Conservation (phyloP, 345 rosid species). For the Microcos paniculata region DNA sequence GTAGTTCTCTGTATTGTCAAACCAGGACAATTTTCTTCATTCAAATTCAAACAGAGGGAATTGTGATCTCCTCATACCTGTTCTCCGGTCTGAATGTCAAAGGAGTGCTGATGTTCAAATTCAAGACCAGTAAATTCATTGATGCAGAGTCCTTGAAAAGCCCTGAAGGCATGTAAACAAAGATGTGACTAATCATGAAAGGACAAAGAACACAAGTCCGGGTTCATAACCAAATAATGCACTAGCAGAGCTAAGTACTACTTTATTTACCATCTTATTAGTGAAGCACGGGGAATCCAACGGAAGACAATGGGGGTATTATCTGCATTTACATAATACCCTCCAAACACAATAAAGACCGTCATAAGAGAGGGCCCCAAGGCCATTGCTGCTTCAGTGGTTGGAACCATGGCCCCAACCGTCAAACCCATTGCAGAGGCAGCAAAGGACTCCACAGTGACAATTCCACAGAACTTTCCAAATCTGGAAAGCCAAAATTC, state of each 20-base stretch:
- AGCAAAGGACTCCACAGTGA: slow-evolving; percentile 90
- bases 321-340: slow-evolving; percentile 83
- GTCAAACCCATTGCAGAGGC: slow-evolving; percentile 99
- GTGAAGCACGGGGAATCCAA: slow-evolving; percentile 89
- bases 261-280: slow-evolving; percentile 76
- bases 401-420: slow-evolving; percentile 97
- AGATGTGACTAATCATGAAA: neutral
- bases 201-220: neutral
- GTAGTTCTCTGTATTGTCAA: neutral
- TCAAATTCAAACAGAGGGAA: neutral
- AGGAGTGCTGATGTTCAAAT: slow-evolving; percentile 76
- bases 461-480: slow-evolving; percentile 89
- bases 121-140: slow-evolving; percentile 84
- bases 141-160: slow-evolving; percentile 95
- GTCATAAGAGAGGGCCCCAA: slow-evolving; percentile 98
- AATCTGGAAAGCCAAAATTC: slow-evolving; percentile 46
- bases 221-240: slow-evolving; percentile 1
- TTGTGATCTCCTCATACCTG: slow-evolving; percentile 55
- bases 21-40: neutral
- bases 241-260: neutral
- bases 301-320: slow-evolving; percentile 88
- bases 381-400: slow-evolving; percentile 98
- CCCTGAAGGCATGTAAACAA: slow-evolving; percentile 56
- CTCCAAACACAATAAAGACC: slow-evolving; percentile 92
- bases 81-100: slow-evolving; percentile 90